phyloP scores from a whole-genome alignment of 345 rosid species.

The Cochlearia excelsa region DNA sequence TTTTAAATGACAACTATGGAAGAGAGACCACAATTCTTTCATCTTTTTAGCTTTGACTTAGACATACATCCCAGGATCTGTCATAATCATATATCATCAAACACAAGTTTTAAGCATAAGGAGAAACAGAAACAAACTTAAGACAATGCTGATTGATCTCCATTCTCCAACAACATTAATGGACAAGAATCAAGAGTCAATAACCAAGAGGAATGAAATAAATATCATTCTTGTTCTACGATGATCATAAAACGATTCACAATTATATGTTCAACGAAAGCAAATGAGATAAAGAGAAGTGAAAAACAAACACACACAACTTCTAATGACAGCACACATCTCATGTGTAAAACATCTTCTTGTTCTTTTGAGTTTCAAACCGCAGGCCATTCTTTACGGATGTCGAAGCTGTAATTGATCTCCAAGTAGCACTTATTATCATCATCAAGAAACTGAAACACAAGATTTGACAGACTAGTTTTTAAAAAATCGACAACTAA shows the following conservation, averaged over 20 bases:
- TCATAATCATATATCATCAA: slow-evolving; percentile 21
- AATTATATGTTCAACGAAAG: slow-evolving; percentile 28
- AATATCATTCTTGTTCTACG: slow-evolving; percentile 34
- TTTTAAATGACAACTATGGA: no score
- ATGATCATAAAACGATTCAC: slow-evolving; percentile 33
- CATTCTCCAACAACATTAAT: slow-evolving; percentile 26
- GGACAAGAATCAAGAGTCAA: slow-evolving; percentile 20
- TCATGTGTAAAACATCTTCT: slow-evolving; percentile 12
- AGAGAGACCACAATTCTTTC: neutral
- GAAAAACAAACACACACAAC: slow-evolving; percentile 32
- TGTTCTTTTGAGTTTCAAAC: slow-evolving; percentile 25
- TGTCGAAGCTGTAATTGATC: slow-evolving; percentile 73
- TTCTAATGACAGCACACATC: slow-evolving; percentile 29
- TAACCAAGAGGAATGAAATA: slow-evolving; percentile 10
- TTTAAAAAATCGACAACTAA: neutral
- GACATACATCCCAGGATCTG: slow-evolving; percentile 26
- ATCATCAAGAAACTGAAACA: slow-evolving; percentile 67
- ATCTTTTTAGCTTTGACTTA: slow-evolving; percentile 12
- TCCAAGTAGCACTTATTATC: slow-evolving; percentile 81
- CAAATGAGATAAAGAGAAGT: slow-evolving; percentile 12
- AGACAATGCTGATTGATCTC: slow-evolving; percentile 15
- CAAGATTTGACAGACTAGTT: neutral
- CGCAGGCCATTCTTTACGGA: slow-evolving; percentile 69
- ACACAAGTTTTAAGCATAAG: slow-evolving; percentile 22
- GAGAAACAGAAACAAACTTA: slow-evolving; percentile 22